Evolutionary conservation across 73 alveolate species (phyloP).

Genomic region (Stentor roeselii): DNA sequence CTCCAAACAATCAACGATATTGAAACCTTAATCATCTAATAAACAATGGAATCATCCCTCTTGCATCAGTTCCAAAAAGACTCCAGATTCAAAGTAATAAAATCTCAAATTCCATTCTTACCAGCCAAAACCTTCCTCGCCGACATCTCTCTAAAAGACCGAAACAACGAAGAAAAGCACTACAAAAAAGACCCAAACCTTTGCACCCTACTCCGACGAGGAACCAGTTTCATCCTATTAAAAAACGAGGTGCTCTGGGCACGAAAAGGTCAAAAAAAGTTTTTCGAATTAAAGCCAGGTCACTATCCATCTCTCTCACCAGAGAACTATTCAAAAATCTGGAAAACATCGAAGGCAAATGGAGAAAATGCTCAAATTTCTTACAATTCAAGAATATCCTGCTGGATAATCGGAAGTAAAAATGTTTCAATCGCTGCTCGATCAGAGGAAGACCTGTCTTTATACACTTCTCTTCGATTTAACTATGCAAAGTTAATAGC

Average conservation of each 20-base stretch:
- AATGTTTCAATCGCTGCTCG: conserved; percentile 76
- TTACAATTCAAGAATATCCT: conserved; percentile 54
- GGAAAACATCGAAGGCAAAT: conserved; percentile 79
- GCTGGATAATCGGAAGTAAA: conserved; percentile 86
- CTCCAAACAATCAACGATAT: too few species aligned
- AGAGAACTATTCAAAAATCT: conserved; percentile 41
- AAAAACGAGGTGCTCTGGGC: neutral
- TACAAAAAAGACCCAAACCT: neutral
- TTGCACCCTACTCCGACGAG: neutral
- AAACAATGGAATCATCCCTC: neutral
- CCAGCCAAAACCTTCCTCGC: neutral
- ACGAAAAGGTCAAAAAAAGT: neutral
- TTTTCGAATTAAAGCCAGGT: neutral
- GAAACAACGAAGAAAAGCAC: neutral
- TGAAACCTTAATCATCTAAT: too few species aligned
- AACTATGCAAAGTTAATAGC: conserved; percentile 73
- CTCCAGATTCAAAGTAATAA: neutral
- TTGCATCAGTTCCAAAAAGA: neutral
- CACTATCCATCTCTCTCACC: neutral
- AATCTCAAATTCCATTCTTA: neutral
- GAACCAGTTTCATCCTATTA: neutral
- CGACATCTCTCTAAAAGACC: neutral
- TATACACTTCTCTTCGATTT: conserved; percentile 59
- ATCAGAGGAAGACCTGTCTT: conserved; percentile 58
- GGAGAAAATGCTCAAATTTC: conserved; percentile 94